Evolutionary conservation across 768 basidiomycete genomes (phyloP), one percentile per base, ranked within the genome.

Genomic region (Brasilioporus rufonigricans): DNA sequence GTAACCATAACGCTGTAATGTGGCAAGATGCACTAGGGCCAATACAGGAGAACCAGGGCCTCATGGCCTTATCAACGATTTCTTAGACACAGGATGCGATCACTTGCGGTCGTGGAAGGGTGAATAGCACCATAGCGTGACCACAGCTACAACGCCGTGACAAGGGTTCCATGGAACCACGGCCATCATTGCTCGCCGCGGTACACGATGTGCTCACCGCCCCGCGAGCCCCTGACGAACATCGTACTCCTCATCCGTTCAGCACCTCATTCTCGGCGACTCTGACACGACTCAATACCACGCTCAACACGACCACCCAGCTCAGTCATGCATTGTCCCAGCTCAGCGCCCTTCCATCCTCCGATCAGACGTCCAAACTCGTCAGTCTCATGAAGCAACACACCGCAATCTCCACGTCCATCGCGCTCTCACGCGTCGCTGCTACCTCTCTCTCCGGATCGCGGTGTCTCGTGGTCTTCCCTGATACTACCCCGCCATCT

Each of bases 351-450:
- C 57, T 77, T 16, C 68, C 83, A 8, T 70, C 77, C 12, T 76
- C 80, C 9, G 76, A 83, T 57, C 76, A 80, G 27, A 85, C 86
- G 46, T 77, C 85, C 14, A 90, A 89, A 61, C 76, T 89, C 7
- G 75, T 87, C 32, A 87, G 87, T 16, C 75, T 84, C 24, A 74
- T 89, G 61, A 81, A 85, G 27, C 85, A 91, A 64, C 80, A 85
- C 56, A 77, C 85, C 1, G 71, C 80, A n/a, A 61, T 69, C 23
- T 63, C 60, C 14, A 55, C 66, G 0, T 72, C 69, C 45, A 69
- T 71, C n/a, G 33, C 62, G 0, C 39, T 57, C 1, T 68, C 70
- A 1, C 61, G 70, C 47, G 56, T 60, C 19, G 44, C 63, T 14
- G 65, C 61, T 18, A 21, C 52, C 12, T 58, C 61, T 9, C 61